Evolutionary conservation across 2,329 filamentous ascomycete species (phyloP), one percentile per base, ranked within the genome.

Genomic region (Myriosclerotinia duriaeana): DNA sequence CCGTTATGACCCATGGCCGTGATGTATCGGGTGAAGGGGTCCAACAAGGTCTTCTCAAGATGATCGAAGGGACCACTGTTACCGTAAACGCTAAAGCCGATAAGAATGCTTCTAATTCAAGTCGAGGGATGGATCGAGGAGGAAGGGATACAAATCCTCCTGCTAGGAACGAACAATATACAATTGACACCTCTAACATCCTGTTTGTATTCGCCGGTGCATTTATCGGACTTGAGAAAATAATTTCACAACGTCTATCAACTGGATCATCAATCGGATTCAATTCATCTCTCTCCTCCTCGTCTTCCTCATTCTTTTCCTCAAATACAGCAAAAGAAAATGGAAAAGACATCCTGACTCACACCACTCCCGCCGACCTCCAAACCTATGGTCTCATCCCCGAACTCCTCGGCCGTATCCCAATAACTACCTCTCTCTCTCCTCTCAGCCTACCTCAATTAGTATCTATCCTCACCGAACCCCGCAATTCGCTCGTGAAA

Each of bases 1-100:
- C 95, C 76, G 90, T 93, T 48, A 73, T 76, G 70, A 76, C 74
- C 2, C 93, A 96, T 68, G 94, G 93, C 26, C 91, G 96, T 72
- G 95, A 99, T 75, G 95, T 99, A 3, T 91, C 93, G 22, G 95
- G 95, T 30, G 95, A 98, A 80, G 95, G 95, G 64, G 95, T 98
- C 0, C 95, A 99, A 75, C 95, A 99, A 78, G 94, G 95, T 8
- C 81, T 99, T 6, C 80, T 99, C 42, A 98, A 98, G 79, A 92
- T 99, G 52, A 92, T 99, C 26, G 95, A 99, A 79, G 95, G 95
- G 9, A 96, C 93, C 1, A 97, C 93, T 34, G 84, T 99, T 14
- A 95, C 96, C 52, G 85, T 99, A 40, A 94, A 93, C 74, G 90
- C 94, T 34, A 98, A 97, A 77, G 86, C 89, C 70, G 90, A 89